Percentiles rank a stretch among this genome's conserved stretches.
phyloP scores from a whole-genome alignment of 78 protist species.

The Polysphondylium violaceum region DNA sequence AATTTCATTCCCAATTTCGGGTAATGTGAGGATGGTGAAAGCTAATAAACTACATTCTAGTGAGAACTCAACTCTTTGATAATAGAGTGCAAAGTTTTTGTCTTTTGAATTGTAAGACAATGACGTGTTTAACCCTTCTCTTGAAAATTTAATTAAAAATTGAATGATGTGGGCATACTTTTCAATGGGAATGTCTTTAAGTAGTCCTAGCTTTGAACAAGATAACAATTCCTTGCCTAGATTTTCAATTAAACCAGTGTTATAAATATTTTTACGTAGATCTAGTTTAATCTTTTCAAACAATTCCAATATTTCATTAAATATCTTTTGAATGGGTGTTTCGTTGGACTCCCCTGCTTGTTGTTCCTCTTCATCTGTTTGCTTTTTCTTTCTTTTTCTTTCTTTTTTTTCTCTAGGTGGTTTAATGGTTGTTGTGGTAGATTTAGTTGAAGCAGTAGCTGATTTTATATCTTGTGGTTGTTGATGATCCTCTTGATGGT shows the following conservation, averaged over 20 bases:
- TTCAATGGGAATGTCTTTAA: constrained; percentile 42
- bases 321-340: constrained; percentile 14
- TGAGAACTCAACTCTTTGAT: constrained; percentile 25
- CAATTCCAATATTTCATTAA: background rate
- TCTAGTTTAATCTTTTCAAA: constrained; percentile 15
- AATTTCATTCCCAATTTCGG: constrained; percentile 17
- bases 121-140: constrained; percentile 11
- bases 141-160: background rate
- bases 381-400: background rate
- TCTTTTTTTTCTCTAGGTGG: background rate
- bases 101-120: constrained; percentile 15
- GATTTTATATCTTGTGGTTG: constrained; percentile 25
- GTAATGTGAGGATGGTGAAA: constrained; percentile 24
- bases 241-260: background rate
- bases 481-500: background rate
- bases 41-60: constrained; percentile 21
- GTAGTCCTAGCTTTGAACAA: background rate
- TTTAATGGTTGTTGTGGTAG: background rate
- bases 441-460: background rate
- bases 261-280: background rate
- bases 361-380: background rate
- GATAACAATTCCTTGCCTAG: constrained; percentile 17
- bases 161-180: constrained; percentile 33
- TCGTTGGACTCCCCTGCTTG: background rate
- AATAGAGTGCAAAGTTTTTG: background rate